Conservation (phyloP, 2,329 filamentous ascomycete species). For the Pseudogymnoascus sp. region DNA sequence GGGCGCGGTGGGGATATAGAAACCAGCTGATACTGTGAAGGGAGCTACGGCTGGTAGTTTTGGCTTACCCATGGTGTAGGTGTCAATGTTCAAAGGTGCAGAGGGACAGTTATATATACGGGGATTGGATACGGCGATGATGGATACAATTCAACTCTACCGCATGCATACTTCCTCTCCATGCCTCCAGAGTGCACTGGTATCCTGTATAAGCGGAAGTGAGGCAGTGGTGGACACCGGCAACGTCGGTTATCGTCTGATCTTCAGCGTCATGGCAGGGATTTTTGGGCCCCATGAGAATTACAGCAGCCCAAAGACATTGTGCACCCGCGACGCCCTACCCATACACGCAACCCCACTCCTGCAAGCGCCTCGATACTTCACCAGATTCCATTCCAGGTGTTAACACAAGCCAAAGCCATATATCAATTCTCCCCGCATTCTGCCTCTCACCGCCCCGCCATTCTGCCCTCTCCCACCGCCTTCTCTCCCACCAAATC, state of each 20-base stretch:
- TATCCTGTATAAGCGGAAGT: not conserved
- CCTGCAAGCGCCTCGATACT: not conserved
- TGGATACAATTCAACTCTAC: not conserved
- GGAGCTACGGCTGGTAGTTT: not conserved
- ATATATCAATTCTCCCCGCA: not conserved
- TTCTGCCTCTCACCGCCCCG: constrained; percentile 3
- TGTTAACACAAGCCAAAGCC: not conserved
- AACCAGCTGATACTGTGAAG: constrained; percentile 7
- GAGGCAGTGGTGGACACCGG: not conserved
- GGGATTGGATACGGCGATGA: not conserved
- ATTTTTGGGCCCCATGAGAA: not conserved
- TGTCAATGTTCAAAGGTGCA: not conserved
- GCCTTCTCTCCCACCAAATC: not conserved
- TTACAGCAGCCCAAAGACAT: not conserved
- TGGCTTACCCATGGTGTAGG: not conserved
- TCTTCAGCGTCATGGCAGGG: not conserved
- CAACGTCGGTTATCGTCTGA: not conserved
- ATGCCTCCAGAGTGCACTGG: not conserved
- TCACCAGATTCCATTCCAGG: not conserved
- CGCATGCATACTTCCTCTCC: not conserved
- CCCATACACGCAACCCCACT: not conserved
- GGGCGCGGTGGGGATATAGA: not conserved
- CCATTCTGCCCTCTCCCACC: not conserved
- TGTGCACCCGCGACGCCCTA: not conserved
- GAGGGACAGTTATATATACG: not conserved